Conservation (phyloP, 257 asterid genomes). For the Lavandula angustifolia region DNA sequence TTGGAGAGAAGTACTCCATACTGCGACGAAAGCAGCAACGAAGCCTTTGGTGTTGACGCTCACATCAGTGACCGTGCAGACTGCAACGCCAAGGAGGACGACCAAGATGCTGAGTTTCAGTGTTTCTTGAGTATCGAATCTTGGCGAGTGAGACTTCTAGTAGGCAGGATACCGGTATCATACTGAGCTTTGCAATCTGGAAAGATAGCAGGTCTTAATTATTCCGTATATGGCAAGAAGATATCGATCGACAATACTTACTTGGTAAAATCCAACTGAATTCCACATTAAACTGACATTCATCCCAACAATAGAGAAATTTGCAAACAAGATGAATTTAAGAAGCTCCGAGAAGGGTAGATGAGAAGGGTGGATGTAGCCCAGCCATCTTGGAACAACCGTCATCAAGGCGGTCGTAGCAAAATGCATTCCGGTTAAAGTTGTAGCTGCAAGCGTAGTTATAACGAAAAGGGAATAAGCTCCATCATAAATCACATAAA, state of each 20-base stretch:
- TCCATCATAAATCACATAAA: conserved; percentile 4
- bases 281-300: conserved; percentile 98
- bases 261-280: conserved; percentile 98
- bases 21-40: conserved; percentile 86
- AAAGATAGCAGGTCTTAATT: conserved; percentile 21
- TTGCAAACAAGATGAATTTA: conserved; percentile 79
- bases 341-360: conserved; percentile 73
- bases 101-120: conserved; percentile 81
- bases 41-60: conserved; percentile 89
- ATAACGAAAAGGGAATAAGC: conserved; percentile 28
- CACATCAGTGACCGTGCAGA: conserved; percentile 95
- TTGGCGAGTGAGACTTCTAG: conserved; percentile 79
- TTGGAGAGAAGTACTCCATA: conserved; percentile 91
- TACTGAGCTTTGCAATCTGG: conserved; percentile 94
- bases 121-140: conserved; percentile 88
- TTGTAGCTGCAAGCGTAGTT: conserved; percentile 68
- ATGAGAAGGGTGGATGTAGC: conserved; percentile 93
- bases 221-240: conserved; percentile 15
- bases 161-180: conserved; percentile 95
- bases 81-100: conserved; percentile 93
- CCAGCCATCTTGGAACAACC: conserved; percentile 80
- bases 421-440: conserved; percentile 88
- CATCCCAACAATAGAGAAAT: conserved; percentile 96
- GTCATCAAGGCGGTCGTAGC: conserved; percentile 83
- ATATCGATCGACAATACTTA: conserved; percentile 31